Evolutionary conservation across 371 early-diverging fungal genomes (phyloP), one percentile per base, ranked within the genome.

Genomic region (Rhizomucor pusillus): DNA sequence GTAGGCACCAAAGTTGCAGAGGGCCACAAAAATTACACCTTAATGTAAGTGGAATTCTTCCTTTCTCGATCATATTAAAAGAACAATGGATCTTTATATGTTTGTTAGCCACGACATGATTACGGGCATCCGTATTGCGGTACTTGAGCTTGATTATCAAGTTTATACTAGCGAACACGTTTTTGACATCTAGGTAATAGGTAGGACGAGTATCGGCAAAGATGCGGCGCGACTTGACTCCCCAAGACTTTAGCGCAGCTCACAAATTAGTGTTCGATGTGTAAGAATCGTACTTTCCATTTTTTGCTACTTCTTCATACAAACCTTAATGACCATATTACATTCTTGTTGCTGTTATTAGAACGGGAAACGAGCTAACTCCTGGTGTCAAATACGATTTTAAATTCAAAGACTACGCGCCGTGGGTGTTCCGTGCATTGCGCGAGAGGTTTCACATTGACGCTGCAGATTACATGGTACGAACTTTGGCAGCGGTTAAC

Each of bases 321-420:
- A n/a, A n/a, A n/a, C n/a, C n/a, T n/a, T n/a, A n/a, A n/a, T n/a
- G n/a, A n/a, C n/a, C n/a, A n/a, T n/a, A n/a, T n/a, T n/a, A n/a
- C n/a, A n/a, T 1, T 45, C 12, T 20, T 44, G 12, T 35, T 35
- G 11, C 22, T 18, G 39, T 20, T 37, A 22, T 63, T 68, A 89
- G 88, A 20, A 90, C 90, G 10, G 96, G 95, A 13, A 91, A 94
- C 64, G 96, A 97, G 67, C 67, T 94, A 66, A 93, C 93, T n/a
- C 92, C 97, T 11, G 88, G 89, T 4, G 89, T 92, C 18, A 88
- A 88, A 55, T 97, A 97, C 71, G 97, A 98, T 58, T 98, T 97
- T 72, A 96, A 97, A 69, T 98, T 97, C 66, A 98, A 97, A 66
- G 98, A 98, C 67, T 97, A 97, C 67, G 92, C 95, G 5, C 97